Percentiles rank a stretch among this genome's conserved stretches.
Conservation (phyloP, 2,329 filamentous ascomycete species). For the Tolypocladium tundrense region DNA sequence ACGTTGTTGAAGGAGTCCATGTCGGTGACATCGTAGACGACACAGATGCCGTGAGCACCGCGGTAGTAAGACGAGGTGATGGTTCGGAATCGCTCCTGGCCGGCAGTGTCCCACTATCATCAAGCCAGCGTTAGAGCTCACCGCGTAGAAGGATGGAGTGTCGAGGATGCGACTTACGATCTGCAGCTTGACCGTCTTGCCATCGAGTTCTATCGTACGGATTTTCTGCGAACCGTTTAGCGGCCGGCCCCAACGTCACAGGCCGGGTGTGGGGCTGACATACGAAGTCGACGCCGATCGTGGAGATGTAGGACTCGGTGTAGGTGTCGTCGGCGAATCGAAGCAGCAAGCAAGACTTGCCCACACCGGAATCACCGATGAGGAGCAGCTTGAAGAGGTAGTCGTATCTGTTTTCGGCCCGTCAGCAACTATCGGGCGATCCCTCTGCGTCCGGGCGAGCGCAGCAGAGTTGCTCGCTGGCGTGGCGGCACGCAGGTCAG, state of each 20-base stretch:
- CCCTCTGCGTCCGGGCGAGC: neutral
- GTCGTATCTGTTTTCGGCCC: conserved; percentile 68
- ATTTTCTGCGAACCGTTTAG: conserved; percentile 65
- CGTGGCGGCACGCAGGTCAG: neutral
- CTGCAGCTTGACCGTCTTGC: conserved; percentile 99
- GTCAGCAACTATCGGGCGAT: conserved; percentile 10
- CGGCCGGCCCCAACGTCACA: neutral
- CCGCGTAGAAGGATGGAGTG: neutral
- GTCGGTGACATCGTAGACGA: conserved; percentile 99
- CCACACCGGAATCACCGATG: conserved; percentile 99
- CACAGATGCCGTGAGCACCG: conserved; percentile 97
- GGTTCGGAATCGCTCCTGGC: conserved; percentile 98
- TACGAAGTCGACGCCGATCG: conserved; percentile 98
- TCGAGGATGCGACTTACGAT: conserved; percentile 57
- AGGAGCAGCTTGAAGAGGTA: conserved; percentile 99
- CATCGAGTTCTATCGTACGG: conserved; percentile 97
- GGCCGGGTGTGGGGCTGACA: conserved; percentile 24
- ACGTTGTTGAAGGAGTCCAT: conserved; percentile 99
- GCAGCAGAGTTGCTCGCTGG: conserved; percentile 1
- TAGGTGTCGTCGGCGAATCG: conserved; percentile 99
- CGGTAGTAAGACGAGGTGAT: conserved; percentile 99
- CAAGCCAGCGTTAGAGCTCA: neutral
- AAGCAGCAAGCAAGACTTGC: conserved; percentile 97
- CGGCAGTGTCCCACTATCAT: conserved; percentile 90
- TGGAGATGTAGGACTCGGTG: conserved; percentile 99